These are phyloP conservation scores for Nakazawaea wickerhamii DNA, from an alignment of 805 yeast genomes.

Conservation along the genomic window DNA sequence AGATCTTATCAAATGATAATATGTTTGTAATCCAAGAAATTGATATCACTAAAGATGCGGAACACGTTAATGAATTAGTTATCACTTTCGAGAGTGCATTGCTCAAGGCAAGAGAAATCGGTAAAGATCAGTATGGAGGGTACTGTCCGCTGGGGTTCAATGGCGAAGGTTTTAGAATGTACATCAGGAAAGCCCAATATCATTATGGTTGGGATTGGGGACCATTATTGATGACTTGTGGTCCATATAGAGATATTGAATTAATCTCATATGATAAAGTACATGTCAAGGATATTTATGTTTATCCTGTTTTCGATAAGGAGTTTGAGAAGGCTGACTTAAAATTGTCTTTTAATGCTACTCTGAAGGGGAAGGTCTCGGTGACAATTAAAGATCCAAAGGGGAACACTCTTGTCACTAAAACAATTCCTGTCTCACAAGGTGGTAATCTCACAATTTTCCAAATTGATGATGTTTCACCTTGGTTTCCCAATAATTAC, in stretches of 20 bases:
- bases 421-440: neutral
- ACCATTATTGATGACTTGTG: conserved; percentile 38
- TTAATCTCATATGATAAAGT: conserved; percentile 21
- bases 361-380: conserved; percentile 15
- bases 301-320: conserved; percentile 2
- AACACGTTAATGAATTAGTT: conserved; percentile 26
- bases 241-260: conserved; percentile 35
- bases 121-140: conserved; percentile 22
- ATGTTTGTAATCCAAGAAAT: conserved; percentile 35
- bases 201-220: conserved; percentile 62
- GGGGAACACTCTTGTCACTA: neutral
- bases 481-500: conserved; percentile 37
- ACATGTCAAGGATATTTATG: conserved; percentile 12
- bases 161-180: conserved; percentile 39
- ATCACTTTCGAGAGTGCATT: conserved; percentile 36
- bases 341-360: neutral
- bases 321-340: neutral
- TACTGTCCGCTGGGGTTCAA: conserved; percentile 27
- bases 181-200: conserved; percentile 47
- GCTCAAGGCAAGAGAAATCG: conserved; percentile 28
- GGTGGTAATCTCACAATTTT: neutral
- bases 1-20: conserved; percentile 33
- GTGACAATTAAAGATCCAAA: conserved; percentile 13
- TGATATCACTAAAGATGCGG: conserved; percentile 20
- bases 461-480: conserved; percentile 21